Evolutionary conservation across 768 basidiomycete species (phyloP), one percentile per base, ranked within the genome.

Genomic region (Phaffia tasmanica): DNA sequence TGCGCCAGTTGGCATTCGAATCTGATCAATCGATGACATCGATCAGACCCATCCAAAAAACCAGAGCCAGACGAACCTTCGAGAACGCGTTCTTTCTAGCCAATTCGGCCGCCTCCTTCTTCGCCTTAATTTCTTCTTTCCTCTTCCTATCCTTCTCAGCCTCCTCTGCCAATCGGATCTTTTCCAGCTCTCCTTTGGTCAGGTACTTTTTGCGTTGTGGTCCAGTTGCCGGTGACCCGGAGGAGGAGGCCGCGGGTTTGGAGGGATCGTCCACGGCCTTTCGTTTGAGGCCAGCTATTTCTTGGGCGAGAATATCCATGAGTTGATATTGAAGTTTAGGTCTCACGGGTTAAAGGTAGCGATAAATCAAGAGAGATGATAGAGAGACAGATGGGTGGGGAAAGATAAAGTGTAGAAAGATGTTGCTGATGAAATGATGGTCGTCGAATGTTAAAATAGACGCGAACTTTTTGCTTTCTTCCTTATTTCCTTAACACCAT

Each of bases 141-240:
- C 35, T 4, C 57, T 72, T 73, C 62, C 70, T 70, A 57, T 62
- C 69, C 57, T 72, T 74, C 66, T 75, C 75, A 9, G 70, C 70
- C 64, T 71, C 72, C 60, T 65, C 73, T 25, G 72, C 71, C 7
- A 61, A 30, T 50, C 79, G 81, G 50, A 88, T 74, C 25, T 82
- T 83, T 70, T 97, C 92, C 18, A 95, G 77, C n/a, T 98, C 94
- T 21, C 88, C 89, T 70, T 87, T 82, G 50, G 88, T 84, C 83
- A 95, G 83, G 76, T 98, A 98, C 78, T 97, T 95, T 82, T 0
- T 57, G 86, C 83, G 63, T 42, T 30, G 53, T 29, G 47, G 58
- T 27, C 30, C 11, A 49, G 57, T 14, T 25, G 48, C 42, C 6
- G 46, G 42, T 25, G 61, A 48, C 35, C 25, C 48, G 21, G 60